Conservation (phyloP, 495 filamentous ascomycete species). For the Podospora pseudocomata region DNA sequence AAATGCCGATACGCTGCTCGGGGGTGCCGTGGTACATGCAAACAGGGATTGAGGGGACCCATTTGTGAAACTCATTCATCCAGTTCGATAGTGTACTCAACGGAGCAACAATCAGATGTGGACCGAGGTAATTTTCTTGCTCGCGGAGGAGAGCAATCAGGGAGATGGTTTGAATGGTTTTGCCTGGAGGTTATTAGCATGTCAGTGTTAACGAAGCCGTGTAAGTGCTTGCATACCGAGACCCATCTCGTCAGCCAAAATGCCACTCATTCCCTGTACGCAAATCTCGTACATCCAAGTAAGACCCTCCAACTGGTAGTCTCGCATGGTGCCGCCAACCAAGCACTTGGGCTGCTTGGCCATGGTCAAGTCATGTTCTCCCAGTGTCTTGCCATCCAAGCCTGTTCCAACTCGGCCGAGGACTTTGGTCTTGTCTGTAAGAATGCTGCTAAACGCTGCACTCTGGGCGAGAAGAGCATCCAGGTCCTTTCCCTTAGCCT, state of each 20-base stretch:
- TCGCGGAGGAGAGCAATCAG: constrained; percentile 86
- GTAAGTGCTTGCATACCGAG: constrained; percentile 51
- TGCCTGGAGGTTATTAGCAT: constrained; percentile 39
- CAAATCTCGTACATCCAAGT: constrained; percentile 89
- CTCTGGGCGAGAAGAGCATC: constrained; percentile 48
- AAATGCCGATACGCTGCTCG: constrained; percentile 66
- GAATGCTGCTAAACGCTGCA: constrained; percentile 48
- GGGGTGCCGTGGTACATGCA: constrained; percentile 87
- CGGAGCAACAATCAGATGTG: constrained; percentile 85
- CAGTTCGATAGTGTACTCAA: constrained; percentile 92
- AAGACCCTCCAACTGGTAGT: constrained; percentile 90
- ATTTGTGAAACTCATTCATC: constrained; percentile 90
- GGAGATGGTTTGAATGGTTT: constrained; percentile 91
- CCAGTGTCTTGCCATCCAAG: constrained; percentile 55
- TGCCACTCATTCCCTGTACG: constrained; percentile 84
- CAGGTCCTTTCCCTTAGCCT: constrained; percentile 49
- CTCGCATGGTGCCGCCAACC: constrained; percentile 84
- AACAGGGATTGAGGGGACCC: constrained; percentile 82
- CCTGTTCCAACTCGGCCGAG: constrained; percentile 53
- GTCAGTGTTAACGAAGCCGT: not conserved
- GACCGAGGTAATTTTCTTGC: constrained; percentile 72
- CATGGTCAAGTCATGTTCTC: constrained; percentile 72
- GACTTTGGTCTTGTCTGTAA: constrained; percentile 53
- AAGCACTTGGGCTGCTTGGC: constrained; percentile 82
- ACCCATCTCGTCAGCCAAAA: constrained; percentile 97